phyloP scores from a whole-genome alignment of 2,329 filamentous ascomycete species.

The Nigrospora osmanthi region DNA sequence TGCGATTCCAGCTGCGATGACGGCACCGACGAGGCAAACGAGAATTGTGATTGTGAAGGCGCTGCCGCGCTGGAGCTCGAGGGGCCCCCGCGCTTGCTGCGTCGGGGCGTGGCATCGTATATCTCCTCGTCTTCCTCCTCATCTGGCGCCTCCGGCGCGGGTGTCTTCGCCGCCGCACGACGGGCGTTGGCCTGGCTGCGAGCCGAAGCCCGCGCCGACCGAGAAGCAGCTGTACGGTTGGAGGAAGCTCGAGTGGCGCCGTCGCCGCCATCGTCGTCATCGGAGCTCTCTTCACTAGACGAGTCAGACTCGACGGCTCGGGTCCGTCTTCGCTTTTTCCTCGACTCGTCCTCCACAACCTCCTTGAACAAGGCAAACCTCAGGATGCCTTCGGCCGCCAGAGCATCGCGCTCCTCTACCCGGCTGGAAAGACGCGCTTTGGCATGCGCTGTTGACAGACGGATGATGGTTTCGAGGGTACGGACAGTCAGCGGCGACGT shows the following conservation, averaged over 20 bases:
- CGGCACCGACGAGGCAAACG: conserved; percentile 72
- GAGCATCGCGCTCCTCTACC: conserved; percentile 83
- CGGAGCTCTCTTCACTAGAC: conserved; percentile 51
- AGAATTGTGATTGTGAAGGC: conserved; percentile 41
- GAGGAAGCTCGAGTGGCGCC: conserved; percentile 20
- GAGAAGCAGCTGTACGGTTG: conserved; percentile 29
- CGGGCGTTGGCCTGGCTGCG: conserved; percentile 16
- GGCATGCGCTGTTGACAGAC: conserved; percentile 90
- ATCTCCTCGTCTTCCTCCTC: conserved; percentile 46
- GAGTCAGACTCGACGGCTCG: conserved; percentile 48
- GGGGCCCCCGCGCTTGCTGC: conserved; percentile 25
- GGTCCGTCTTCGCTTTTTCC: conserved; percentile 74
- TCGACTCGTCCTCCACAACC: conserved; percentile 70
- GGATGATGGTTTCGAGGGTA: conserved; percentile 96
- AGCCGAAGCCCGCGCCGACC: conserved; percentile 18
- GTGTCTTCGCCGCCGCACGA: conserved; percentile 16
- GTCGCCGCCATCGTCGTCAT: conserved; percentile 46
- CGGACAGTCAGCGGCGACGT: conserved; percentile 94
- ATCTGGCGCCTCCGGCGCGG: conserved; percentile 25
- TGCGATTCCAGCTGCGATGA: conserved; percentile 58
- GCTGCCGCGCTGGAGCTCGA: conserved; percentile 21
- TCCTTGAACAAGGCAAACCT: conserved; percentile 97
- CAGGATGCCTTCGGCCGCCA: conserved; percentile 81
- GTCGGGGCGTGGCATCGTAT: conserved; percentile 32
- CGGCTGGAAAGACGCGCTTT: conserved; percentile 83